These are phyloP conservation scores for Cyphellophora europaea DNA, from an alignment of 2,329 filamentous ascomycete genomes.

Conservation along the genomic window DNA sequence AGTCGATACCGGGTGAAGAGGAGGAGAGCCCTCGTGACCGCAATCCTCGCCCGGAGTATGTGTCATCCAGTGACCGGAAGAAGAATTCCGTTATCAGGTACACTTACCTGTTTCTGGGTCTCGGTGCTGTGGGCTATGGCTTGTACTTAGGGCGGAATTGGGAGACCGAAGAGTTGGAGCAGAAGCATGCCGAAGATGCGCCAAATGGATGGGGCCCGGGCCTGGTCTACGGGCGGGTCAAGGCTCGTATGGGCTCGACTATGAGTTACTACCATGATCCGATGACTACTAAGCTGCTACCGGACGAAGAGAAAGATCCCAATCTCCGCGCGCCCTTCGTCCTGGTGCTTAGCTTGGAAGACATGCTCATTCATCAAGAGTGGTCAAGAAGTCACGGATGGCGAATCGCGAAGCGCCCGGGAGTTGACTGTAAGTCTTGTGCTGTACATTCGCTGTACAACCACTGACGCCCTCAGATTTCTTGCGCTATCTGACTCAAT, in stretches of 20 bases:
- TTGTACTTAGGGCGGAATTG: conserved; percentile 82
- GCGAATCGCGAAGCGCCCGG: conserved; percentile 88
- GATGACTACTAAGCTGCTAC: conserved; percentile 85
- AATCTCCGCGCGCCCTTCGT: conserved; percentile 81
- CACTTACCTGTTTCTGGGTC: conserved; percentile 55
- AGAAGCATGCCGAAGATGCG: conserved; percentile 53
- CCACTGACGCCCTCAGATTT: no score
- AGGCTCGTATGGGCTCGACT: conserved; percentile 63
- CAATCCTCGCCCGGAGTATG: conserved; percentile 69
- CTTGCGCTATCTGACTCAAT: conserved; percentile 89
- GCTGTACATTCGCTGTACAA: no score
- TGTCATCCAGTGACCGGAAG: conserved; percentile 81
- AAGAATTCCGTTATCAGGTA: conserved; percentile 68
- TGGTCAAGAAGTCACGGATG: conserved; percentile 93
- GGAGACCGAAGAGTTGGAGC: conserved; percentile 65
- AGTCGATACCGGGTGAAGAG: conserved; percentile 39
- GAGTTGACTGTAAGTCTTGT: no score
- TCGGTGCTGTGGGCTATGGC: conserved; percentile 47
- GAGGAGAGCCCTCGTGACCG: conserved; percentile 51
- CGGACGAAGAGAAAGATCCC: conserved; percentile 55
- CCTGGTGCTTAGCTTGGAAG: conserved; percentile 83
- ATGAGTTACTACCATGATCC: conserved; percentile 94
- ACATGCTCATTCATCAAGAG: conserved; percentile 87
- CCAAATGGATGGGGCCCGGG: conserved; percentile 69
- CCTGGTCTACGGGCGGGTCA: conserved; percentile 72